Base-by-base conservation (phyloP, 495 filamentous ascomycete genomes). In the Cercophora samala region DNA sequence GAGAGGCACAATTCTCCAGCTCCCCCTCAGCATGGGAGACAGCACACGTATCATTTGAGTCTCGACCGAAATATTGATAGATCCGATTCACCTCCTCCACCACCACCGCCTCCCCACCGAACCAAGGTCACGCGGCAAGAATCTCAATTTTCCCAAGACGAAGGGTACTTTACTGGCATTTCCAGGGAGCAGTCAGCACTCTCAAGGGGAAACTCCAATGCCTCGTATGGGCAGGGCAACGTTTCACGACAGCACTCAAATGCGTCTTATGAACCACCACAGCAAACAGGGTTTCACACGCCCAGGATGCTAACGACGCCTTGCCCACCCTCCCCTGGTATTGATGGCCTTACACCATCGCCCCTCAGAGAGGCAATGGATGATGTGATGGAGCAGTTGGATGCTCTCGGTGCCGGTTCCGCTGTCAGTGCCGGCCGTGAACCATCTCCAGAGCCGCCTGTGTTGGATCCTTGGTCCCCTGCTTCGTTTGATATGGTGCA, bases 351-450 rank as follows among this genome's bases (percentile, higher is more conserved):
- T 69, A 99, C 95, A 0, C 95, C 95, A 4, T 97, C 95, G 13
- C 96, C 95, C 0, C 77, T 99, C 2, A 82, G 94, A 60, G 90
- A 93, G 75, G 95, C 95, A 0, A 98, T 98, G 94, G 93, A 97
- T 73, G 95, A 96, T 80, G 93, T 99, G 15, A 98, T 98, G 88
- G 93, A 93, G 66, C 97, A 95, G 37, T 79, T 99, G 62, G 87
- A 98, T 74, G 92, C 92, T 69, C 92, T 99, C 88, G 89, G 88
- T 19, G 82, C 90, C 69, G 80, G 85, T 68, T 81, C 84, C 52
- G 77, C 76, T 24, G 56, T 15, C 19, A 22, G 22, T 19, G 13
- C 56, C 23, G 56, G 56, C 29, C 60, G 60, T 29, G 60, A 60
- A 5, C 78, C 81, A 21, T 80, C 79, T 21, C 85, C 86, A 18